These are phyloP conservation scores for Globisporangium emineosum DNA, from an alignment of 352 stramenopile species.

Conservation along the genomic window DNA sequence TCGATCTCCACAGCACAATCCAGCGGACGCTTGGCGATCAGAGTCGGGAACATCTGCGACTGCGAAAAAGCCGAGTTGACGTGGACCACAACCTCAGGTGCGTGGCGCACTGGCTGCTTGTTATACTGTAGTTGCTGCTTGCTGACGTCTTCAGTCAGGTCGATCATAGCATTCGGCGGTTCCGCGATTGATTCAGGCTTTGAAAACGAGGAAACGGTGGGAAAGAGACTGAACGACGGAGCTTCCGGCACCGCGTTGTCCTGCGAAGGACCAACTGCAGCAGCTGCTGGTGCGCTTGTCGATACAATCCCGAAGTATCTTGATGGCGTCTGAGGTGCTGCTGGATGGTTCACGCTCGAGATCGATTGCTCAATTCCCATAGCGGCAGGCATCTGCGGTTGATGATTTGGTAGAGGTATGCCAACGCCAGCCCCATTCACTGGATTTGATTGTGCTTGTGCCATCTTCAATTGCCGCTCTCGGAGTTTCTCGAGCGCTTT, in stretches of 20 bases:
- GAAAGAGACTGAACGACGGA: constrained; percentile 26
- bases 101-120: not conserved
- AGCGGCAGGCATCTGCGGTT: not conserved
- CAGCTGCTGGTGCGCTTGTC: not conserved
- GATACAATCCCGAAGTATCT: not conserved
- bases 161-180: not conserved
- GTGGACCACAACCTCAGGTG: constrained; percentile 21
- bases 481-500: constrained; percentile 60
- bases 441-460: constrained; percentile 8
- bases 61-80: constrained; percentile 30
- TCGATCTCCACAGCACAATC: constrained; percentile 32
- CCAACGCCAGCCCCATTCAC: not conserved
- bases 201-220: not conserved
- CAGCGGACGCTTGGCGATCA: constrained; percentile 13
- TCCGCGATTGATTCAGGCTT: not conserved
- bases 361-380: not conserved
- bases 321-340: not conserved
- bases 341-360: not conserved
- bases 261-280: not conserved
- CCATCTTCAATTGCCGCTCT: constrained; percentile 28
- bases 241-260: constrained; percentile 15
- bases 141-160: not conserved
- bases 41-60: constrained; percentile 25
- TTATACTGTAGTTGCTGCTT: not conserved
- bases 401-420: not conserved